Base-by-base conservation (phyloP, 352 stramenopile genomes). In the Phytophthora citricola region DNA sequence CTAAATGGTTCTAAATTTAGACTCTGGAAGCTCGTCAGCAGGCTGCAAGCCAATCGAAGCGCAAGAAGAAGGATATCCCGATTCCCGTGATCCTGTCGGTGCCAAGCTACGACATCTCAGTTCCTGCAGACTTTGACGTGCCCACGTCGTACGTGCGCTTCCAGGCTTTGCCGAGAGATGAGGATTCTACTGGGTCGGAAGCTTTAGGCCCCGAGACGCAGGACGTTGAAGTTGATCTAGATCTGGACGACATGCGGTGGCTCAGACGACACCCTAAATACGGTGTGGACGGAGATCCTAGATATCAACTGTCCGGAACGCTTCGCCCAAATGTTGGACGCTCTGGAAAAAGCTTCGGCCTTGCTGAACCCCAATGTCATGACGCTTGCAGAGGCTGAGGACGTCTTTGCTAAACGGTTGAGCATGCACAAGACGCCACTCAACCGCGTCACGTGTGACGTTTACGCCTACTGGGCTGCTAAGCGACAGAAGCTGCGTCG, bases 381-480 rank as follows among this genome's bases (percentile, higher is more conserved):
- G 52, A 92, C 87, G 39, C 75, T 83, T 27, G 79, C 79, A 2
- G 82, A 94, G 57, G 85, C 85, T 32, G 84, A 94, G 40, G 77
- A 93, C 43, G 79, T 95, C 2, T 89, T 94, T 31, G 49, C 77
- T n/a, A 89, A 83, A 27, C 72, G 87, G 38, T 59, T 93, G 10
- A 58, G 60, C 12, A 79, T 92, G 65, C 67, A 81, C 67, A 85
- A 87, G 69, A 93, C 84, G 38, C 83, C 85, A 63, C 53, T 94
- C 10, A 90, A 93, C 62, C 76, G 73, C 34, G 85, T 87, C 32
- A 88, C 79, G 2, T 76, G 85, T 32, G 91, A 97, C 49, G 86
- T 98, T 59, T 97, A 99, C 79, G 87, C 89, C 52, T 99, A 99
- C 75, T 99, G 98, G 98, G 86, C 97, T 6, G 66, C 89, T 22